Evolutionary conservation across 768 basidiomycete species (phyloP), one percentile per base, ranked within the genome.

Genomic region (Tubosaeta sp.): DNA sequence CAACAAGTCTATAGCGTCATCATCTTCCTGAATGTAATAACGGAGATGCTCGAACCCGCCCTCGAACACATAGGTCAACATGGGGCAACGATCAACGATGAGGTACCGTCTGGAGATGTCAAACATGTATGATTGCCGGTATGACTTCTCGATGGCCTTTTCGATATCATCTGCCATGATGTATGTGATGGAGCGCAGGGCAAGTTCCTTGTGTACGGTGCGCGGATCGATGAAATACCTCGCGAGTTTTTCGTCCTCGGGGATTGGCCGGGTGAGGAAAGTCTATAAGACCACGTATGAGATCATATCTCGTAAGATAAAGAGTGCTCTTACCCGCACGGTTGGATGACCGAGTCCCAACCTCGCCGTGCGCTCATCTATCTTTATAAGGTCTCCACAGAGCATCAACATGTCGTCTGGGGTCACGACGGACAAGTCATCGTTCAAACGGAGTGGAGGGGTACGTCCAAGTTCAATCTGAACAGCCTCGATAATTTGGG

Each of bases 21-120:
- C 60, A 37, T 67, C 65, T 43, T 66, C 65, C n/a, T 56, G 51
- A 16, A 52, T 53, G 39, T 65, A 67, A 37, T 65, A 46, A 4
- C 52, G 50, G 51, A 67, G 61, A 38, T 66, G 58, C 25, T 66
- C 65, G 22, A 66, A 52, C 22, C 65, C 65, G 43, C 63, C 60
- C 1, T 66, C 65, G 34, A 66, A 58, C 43, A 66, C 65, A 37
- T 65, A 66, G 6, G 56, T 60, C 42, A 66, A 42, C 65, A 67
- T 62, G 50, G 63, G 65, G 43, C 58, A 64, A 14, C 55, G 57
- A 3, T 60, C 60, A 27, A 66, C n/a, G 50, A 67, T 54, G 38
- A 46, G 54, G 48, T 59, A 59, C 8, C 57, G 59, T 54, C 61
- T 62, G 41, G 65, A 62, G 27, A 65, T 47, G 3, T 67, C 64